Percentiles rank a stretch among this genome's conserved stretches.
These are phyloP conservation scores for Melocanna baccifera DNA, from an alignment of 176 grass and related monocot genomes.

Conservation along the genomic window DNA sequence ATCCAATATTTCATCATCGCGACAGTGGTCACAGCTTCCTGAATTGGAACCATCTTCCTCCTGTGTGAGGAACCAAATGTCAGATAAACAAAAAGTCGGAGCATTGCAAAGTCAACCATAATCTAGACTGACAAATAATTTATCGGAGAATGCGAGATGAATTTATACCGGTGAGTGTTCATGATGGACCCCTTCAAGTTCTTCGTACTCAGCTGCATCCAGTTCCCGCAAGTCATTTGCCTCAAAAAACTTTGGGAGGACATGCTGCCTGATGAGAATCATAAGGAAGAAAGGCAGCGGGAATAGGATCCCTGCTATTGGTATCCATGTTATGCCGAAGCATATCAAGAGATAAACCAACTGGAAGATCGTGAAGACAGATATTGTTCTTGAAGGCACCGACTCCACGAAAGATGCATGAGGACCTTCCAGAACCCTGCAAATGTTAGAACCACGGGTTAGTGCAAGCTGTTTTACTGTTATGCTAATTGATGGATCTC, in stretches of 20 bases:
- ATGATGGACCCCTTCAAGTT: conserved; percentile 45
- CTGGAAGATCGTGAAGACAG: conserved; percentile 78
- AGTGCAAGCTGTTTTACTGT: not conserved
- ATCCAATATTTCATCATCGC: conserved; percentile 77
- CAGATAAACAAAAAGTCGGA: not conserved
- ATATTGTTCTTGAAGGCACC: conserved; percentile 47
- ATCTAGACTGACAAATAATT: not conserved
- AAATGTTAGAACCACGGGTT: not conserved
- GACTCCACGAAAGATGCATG: conserved; percentile 88
- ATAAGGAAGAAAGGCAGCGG: conserved; percentile 90
- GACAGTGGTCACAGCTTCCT: conserved; percentile 33
- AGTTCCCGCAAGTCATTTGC: conserved; percentile 55
- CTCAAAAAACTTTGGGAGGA: conserved; percentile 80
- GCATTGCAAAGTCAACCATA: not conserved
- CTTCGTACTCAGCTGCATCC: conserved; percentile 95
- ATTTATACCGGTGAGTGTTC: conserved; percentile 44
- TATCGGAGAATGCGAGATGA: not conserved
- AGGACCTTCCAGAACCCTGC: conserved; percentile 81
- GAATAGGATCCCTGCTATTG: conserved; percentile 77
- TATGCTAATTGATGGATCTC: not conserved
- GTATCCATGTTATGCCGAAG: conserved; percentile 95
- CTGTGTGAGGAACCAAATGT: conserved; percentile 9
- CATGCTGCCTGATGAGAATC: conserved; percentile 68
- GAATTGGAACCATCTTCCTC: conserved; percentile 37
- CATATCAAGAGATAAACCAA: conserved; percentile 76